Conservation (phyloP, 73 alveolate species). For the Loxodes magnus region DNA sequence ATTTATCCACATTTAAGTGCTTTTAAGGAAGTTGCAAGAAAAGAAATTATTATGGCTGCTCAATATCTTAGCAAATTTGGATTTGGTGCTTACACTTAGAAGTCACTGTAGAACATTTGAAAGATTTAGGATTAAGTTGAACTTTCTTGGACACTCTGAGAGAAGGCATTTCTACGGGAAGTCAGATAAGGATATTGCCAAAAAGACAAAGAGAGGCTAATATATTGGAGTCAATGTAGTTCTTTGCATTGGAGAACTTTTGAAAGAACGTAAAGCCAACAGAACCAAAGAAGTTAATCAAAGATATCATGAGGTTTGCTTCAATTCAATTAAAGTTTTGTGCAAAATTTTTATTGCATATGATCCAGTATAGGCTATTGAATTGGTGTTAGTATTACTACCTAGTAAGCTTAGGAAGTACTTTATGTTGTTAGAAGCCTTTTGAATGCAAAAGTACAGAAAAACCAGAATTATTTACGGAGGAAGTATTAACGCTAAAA, state of each 20-base stretch:
- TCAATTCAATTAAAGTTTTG: constrained; percentile 79
- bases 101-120: constrained; percentile 82
- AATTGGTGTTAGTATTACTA: constrained; percentile 97
- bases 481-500: constrained; percentile 70
- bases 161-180: constrained; percentile 81
- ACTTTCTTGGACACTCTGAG: constrained; percentile 93
- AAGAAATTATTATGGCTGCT: constrained; percentile 55
- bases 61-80: constrained; percentile 71
- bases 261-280: constrained; percentile 89
- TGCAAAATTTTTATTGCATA: constrained; percentile 89
- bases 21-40: constrained; percentile 25
- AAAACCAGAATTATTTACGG: constrained; percentile 71
- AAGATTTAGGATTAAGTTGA: constrained; percentile 86
- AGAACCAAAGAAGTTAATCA: constrained; percentile 65
- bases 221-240: constrained; percentile 59
- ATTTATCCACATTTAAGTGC: constrained; percentile 49
- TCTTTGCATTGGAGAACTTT: constrained; percentile 90
- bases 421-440: constrained; percentile 74
- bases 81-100: constrained; percentile 97
- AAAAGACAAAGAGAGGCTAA: constrained; percentile 80
- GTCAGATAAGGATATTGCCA: constrained; percentile 74
- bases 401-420: constrained; percentile 95
- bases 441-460: constrained; percentile 53
- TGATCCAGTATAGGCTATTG: constrained; percentile 99
- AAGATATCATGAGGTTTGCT: constrained; percentile 72